Conservation (phyloP, 2,329 filamentous ascomycete species). For the Colletotrichum magnum region DNA sequence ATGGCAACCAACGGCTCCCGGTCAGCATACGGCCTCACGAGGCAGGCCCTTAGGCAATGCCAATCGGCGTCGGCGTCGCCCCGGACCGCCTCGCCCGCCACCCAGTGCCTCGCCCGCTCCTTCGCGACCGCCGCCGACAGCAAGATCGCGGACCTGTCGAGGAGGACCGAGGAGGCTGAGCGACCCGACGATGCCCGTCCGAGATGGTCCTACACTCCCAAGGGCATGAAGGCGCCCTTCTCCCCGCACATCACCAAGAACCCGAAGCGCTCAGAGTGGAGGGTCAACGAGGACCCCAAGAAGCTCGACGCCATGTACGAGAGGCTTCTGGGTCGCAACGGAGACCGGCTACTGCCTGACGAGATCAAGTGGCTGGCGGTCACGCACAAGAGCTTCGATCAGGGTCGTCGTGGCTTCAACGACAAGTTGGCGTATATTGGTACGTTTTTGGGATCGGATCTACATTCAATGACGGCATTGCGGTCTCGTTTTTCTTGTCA, state of each 20-base stretch:
- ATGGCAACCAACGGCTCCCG: slow-evolving; percentile 39
- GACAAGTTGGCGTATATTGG: slow-evolving; percentile 91
- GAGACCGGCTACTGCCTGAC: slow-evolving; percentile 82
- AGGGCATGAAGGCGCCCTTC: slow-evolving; percentile 78
- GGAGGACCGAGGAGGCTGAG: slow-evolving; percentile 25
- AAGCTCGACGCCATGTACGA: slow-evolving; percentile 84
- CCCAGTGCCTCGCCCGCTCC: slow-evolving; percentile 30
- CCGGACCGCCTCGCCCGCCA: slow-evolving; percentile 24
- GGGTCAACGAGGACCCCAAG: slow-evolving; percentile 81
- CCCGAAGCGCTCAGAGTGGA: slow-evolving; percentile 69
- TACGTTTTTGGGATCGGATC: slow-evolving; percentile 54
- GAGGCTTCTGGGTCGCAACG: slow-evolving; percentile 79
- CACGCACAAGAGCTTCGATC: slow-evolving; percentile 98
- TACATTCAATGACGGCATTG: slow-evolving; percentile 18
- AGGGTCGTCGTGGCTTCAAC: slow-evolving; percentile 94
- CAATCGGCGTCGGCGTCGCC: slow-evolving; percentile 17
- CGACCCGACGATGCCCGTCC: slow-evolving; percentile 28
- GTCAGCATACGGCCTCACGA: slow-evolving; percentile 38
- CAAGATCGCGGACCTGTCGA: slow-evolving; percentile 35
- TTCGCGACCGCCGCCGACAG: slow-evolving; percentile 36
- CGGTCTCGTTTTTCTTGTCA: background rate
- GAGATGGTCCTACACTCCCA: slow-evolving; percentile 78
- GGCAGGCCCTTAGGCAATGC: slow-evolving; percentile 40
- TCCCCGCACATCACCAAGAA: slow-evolving; percentile 71
- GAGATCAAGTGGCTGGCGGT: slow-evolving; percentile 97